Evolutionary conservation across 2,329 filamentous ascomycete species (phyloP), one percentile per base, ranked within the genome.

Genomic region (Cytospora chrysosperma): DNA sequence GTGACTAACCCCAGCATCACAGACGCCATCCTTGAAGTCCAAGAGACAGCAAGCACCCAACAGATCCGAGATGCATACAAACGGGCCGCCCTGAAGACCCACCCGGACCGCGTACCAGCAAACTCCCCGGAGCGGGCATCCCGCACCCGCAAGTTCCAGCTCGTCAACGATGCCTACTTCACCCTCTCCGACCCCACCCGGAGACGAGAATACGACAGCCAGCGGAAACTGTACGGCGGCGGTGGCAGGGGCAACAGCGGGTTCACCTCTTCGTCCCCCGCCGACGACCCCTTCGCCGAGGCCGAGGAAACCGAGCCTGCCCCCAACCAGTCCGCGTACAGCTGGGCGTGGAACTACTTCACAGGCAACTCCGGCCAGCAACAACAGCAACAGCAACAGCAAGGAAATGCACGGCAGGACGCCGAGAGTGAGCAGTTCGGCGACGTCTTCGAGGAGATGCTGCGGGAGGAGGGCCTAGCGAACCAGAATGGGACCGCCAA

Each of bases 51-150:
- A 37, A 90, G 87, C 0, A 86, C 88, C 64, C 87, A 93, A 72
- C 90, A 98, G 75, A 89, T 99, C 73, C 90, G 94, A 70, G 90
- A 92, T 82, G 95, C 93, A 57, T 99, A 98, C 82, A 99, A 99
- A 76, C 89, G 90, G 89, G 91, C 91, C 71, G 94, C 94, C 6
- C 82, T 98, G 53, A 96, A 95, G 77, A 93, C 91, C 68, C 94
- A 98, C 75, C 94, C 94, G 1, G 95, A 99, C 75, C 91, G 95
- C 65, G 92, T 99, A 49, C 84, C 93, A 30, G 79, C 85, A 68
- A 87, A 93, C 77, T 94, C 92, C 6, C 92, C 93, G 43, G 93
- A 98, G 70, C 91, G 94, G 67, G 76, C 86, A 26, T 77, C 85
- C 15, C 90, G 93, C 72, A 99, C 95, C 7, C 91, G 90, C 63